A percentile compares a stretch with the other conserved stretches of the same genome.
Evolutionary conservation across 768 basidiomycete species (phyloP).

Genomic region (Suillus spraguei): DNA sequence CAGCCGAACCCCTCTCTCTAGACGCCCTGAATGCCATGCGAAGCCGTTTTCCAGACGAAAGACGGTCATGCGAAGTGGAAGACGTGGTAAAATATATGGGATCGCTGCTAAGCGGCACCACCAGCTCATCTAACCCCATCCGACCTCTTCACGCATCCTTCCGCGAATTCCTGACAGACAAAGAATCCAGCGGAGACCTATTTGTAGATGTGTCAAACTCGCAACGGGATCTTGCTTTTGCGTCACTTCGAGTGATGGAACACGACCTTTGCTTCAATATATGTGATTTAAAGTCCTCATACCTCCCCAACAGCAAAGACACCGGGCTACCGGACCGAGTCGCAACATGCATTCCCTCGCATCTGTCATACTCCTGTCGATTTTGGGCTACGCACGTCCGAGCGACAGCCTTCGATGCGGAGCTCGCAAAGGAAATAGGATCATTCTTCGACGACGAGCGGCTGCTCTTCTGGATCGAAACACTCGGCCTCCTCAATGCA

Average conservation of each 20-base stretch:
- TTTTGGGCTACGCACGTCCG: constrained; percentile 17
- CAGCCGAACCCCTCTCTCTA: background rate
- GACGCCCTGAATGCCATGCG: constrained; percentile 5
- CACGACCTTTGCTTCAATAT: constrained; percentile 38
- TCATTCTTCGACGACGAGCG: constrained; percentile 9
- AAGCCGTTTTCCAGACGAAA: background rate
- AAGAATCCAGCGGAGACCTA: constrained; percentile 18
- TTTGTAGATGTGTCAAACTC: constrained; percentile 10
- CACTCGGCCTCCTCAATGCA: constrained; percentile 6
- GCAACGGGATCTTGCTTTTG: constrained; percentile 8
- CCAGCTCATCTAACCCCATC: constrained; percentile 9
- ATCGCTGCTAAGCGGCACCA: constrained; percentile 12
- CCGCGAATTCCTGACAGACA: constrained; percentile 27
- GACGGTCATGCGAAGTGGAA: background rate
- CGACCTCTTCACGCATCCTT: constrained; percentile 30
- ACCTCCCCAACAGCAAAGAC: constrained; percentile 30
- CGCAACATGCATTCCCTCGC: constrained; percentile 3
- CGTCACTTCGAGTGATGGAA: constrained; percentile 31
- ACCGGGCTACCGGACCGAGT: background rate
- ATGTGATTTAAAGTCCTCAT: constrained; percentile 33
- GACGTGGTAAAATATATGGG: constrained; percentile 3
- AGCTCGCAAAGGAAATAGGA: background rate
- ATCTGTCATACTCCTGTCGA: constrained; percentile 17
- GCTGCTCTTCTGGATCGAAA: constrained; percentile 14
- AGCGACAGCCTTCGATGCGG: background rate